These are phyloP conservation scores for Chytridium lagenaria DNA, from an alignment of 371 early-diverging fungal genomes.

Conservation along the genomic window DNA sequence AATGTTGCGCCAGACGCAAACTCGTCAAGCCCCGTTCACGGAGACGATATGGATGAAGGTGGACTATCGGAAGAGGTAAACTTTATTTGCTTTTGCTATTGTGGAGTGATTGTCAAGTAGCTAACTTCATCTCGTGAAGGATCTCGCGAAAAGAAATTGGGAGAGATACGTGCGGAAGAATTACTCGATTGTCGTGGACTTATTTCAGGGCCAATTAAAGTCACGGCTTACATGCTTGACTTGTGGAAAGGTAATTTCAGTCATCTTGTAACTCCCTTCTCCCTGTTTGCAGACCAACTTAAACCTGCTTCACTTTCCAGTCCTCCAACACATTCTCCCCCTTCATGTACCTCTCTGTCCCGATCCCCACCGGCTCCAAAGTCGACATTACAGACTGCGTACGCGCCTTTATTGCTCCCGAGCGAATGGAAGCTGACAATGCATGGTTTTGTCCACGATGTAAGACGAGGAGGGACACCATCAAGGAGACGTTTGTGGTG, in stretches of 20 bases:
- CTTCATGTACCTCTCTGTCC: conserved; percentile 93
- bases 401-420: conserved; percentile 81
- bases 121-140: conserved; percentile 1
- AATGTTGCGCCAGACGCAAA: conserved; percentile 40
- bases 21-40: not conserved
- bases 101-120: not conserved
- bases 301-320: no score
- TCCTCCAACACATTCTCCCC: conserved; percentile 89
- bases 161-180: conserved; percentile 75
- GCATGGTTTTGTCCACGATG: conserved; percentile 92
- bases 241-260: conserved; percentile 68
- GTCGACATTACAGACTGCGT: conserved; percentile 78
- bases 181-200: conserved; percentile 87
- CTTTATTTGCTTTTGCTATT: conserved; percentile 21
- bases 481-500: conserved; percentile 79
- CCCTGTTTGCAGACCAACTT: not conserved
- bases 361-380: conserved; percentile 70
- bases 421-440: conserved; percentile 85
- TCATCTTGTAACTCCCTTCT: not conserved
- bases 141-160: conserved; percentile 69
- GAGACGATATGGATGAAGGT: conserved; percentile 28
- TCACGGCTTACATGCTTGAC: conserved; percentile 79
- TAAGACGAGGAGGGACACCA: conserved; percentile 72
- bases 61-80: conserved; percentile 44
- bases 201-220: conserved; percentile 70